phyloP scores from a whole-genome alignment of 768 basidiomycete genomes.

The Rhodotorula graminis region DNA sequence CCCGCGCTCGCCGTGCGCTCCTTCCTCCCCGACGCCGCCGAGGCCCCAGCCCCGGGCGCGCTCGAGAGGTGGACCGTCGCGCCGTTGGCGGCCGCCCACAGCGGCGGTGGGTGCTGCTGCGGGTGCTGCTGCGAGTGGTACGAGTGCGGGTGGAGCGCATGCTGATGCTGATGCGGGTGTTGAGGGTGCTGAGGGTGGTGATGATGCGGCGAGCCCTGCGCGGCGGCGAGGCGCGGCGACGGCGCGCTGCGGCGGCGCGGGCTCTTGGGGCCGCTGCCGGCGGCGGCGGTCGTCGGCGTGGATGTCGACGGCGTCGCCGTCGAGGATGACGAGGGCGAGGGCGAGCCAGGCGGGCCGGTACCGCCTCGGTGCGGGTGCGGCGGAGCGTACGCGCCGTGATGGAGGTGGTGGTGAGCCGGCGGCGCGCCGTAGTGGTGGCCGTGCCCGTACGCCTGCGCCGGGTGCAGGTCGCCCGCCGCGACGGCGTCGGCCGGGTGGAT shows the following conservation, averaged over 20 bases:
- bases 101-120: neutral
- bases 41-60: neutral
- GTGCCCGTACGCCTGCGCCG: neutral
- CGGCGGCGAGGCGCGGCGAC: neutral
- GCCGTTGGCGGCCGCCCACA: neutral
- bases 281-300: conserved; percentile 4
- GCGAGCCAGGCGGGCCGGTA: too few species aligned
- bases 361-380: conserved; percentile 1
- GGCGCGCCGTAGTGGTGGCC: neutral
- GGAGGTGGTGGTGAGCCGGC: conserved; percentile 17
- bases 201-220: too few species aligned
- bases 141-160: neutral
- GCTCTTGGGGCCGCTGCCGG: neutral
- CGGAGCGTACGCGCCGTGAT: neutral
- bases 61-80: too few species aligned
- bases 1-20: too few species aligned
- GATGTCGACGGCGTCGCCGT: neutral
- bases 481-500: conserved; percentile 29
- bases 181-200: too few species aligned
- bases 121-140: too few species aligned
- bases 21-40: neutral
- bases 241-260: conserved; percentile 30
- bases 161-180: conserved; percentile 7
- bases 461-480: neutral
- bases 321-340: too few species aligned